Base-by-base conservation (phyloP, 495 filamentous ascomycete species). In the Cercophora samala region DNA sequence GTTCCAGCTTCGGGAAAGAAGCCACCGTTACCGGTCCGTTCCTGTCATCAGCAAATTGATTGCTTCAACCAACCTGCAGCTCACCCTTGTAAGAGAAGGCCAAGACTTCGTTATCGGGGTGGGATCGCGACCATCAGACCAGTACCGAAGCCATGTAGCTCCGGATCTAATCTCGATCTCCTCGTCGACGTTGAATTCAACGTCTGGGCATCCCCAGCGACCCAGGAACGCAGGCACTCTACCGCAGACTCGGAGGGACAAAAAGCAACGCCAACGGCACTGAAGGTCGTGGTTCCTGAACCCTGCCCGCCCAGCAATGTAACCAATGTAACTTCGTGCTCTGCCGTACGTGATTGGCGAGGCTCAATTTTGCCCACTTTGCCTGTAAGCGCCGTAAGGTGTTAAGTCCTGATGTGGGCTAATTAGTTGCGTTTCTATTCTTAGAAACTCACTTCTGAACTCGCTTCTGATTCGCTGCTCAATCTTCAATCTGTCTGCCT, bases 161-260 rank as follows among this genome's bases (percentile, higher is more conserved):
- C 53, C 53, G n/a, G 53, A 56, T 56, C n/a, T 56, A 9, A 56
- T 13, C 22, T 56, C 53, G 53, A 56, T 56, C 53, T 56, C 37
- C 6, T 46, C 3, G 37, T 46, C 53, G 53, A 56, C 19, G 53
- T 56, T 56, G 53, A 56, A 21, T 56, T 23, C 53, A 56, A 56
- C 53, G 53, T 56, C 53, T 56, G 53, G 53, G 53, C 53, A 56
- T 56, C 53, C 22, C 19, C 22, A 23, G 19, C 6, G 22, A 56
- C 53, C 53, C 53, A 56, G 0, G 53, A 56, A 56, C 53, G n/a
- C n/a, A 21, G n/a, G 37, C 37, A 46, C 9, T 46, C 37, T 9
- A 6, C 26, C 26, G 26, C 26, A 29, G 8, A 29, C 4, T 4
- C 8, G n/a, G 37, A 46, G 37, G 37, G 37, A 1, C 37, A 56